phyloP scores from a whole-genome alignment of 768 basidiomycete genomes.

The Auricularia heimuer region DNA sequence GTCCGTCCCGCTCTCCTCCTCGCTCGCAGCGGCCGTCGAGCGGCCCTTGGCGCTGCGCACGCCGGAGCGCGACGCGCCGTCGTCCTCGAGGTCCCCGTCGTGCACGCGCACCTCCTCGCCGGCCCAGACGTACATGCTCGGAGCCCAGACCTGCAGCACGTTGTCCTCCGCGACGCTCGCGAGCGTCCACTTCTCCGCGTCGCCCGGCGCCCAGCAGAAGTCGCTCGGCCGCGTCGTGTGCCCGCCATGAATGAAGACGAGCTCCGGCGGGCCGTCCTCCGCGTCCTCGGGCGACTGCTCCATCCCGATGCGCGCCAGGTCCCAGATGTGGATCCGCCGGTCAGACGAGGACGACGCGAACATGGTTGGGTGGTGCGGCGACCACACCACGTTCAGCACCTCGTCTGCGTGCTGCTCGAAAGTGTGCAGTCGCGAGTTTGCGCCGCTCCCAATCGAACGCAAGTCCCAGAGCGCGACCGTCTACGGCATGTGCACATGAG shows the following conservation, averaged over 20 bases:
- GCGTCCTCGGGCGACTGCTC: conserved; percentile 98
- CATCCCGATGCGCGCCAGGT: conserved; percentile 78
- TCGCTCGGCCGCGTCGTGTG: conserved; percentile 87
- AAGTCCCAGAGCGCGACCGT: conserved; percentile 84
- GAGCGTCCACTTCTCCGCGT: conserved; percentile 74
- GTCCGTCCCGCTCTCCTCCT: conserved; percentile 8
- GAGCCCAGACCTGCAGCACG: conserved; percentile 95
- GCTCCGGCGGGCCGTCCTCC: conserved; percentile 95
- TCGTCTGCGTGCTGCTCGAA: conserved; percentile 94
- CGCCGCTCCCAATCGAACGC: conserved; percentile 35
- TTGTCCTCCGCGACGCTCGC: conserved; percentile 94
- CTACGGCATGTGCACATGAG: conserved; percentile 30
- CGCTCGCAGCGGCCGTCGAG: background rate
- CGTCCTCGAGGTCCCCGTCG: conserved; percentile 74
- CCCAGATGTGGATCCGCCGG: conserved; percentile 91
- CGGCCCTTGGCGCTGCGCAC: conserved; percentile 17
- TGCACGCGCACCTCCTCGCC: conserved; percentile 80
- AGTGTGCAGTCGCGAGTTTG: conserved; percentile 70
- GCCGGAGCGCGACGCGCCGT: conserved; percentile 55
- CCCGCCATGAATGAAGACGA: conserved; percentile 93
- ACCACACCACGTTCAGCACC: conserved; percentile 91
- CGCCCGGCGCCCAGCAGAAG: conserved; percentile 88
- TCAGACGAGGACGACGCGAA: conserved; percentile 95
- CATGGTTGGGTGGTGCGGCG: conserved; percentile 81
- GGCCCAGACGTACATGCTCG: conserved; percentile 88